These are phyloP conservation scores for Sphagnum contortum DNA, from an alignment of 225 moss, liverwort and hornwort species.

Conservation along the genomic window DNA sequence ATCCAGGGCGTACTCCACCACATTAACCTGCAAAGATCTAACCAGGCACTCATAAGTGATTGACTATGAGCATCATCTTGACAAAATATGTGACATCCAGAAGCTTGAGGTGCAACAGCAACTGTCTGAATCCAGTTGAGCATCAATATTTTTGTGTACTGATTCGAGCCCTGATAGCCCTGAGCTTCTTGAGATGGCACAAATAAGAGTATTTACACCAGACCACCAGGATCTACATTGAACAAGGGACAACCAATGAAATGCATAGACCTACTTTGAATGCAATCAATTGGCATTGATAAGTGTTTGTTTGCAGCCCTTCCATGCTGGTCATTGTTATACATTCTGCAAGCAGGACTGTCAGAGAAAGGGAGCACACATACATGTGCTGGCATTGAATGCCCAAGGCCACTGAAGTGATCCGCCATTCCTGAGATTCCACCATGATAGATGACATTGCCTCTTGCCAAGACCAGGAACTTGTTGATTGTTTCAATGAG, in stretches of 20 bases:
- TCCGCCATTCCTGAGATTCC: slow-evolving; percentile 25
- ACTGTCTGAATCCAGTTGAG: not conserved
- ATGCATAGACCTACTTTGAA: not conserved
- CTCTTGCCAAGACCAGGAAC: slow-evolving; percentile 1
- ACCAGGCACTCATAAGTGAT: too few species aligned
- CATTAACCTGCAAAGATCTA: too few species aligned
- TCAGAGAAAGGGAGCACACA: slow-evolving; percentile 1
- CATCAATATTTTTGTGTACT: not conserved
- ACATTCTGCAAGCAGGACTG: not conserved
- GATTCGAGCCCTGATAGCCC: too few species aligned
- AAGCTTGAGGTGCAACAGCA: not conserved
- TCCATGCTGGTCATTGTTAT: not conserved
- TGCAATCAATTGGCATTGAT: not conserved
- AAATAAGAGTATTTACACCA: too few species aligned
- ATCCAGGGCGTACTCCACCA: slow-evolving; percentile 19
- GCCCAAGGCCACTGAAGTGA: slow-evolving; percentile 29
- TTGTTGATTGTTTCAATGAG: not conserved
- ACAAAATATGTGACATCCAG: not conserved
- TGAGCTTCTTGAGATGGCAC: too few species aligned
- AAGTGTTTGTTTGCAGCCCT: not conserved
- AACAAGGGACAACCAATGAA: too few species aligned
- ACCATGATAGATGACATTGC: slow-evolving; percentile 1
- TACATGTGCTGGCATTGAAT: slow-evolving; percentile 39
- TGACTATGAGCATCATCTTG: too few species aligned
- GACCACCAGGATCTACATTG: too few species aligned